phyloP scores from a whole-genome alignment of 2,329 filamentous ascomycete species.

The Fusarium anguioides region DNA sequence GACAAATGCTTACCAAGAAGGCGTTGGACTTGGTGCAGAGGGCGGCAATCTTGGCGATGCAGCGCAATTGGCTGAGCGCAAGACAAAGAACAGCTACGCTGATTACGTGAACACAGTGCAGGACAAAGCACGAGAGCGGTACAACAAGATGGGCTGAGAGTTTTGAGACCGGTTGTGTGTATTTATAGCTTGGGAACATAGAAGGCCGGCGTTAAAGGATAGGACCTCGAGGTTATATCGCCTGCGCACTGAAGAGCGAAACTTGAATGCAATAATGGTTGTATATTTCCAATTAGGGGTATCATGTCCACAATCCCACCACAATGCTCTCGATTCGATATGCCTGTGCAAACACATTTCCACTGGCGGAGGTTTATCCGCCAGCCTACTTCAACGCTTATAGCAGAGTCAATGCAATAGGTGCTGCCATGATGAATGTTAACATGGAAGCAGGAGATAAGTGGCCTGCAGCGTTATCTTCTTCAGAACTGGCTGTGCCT shows the following conservation, averaged over 20 bases:
- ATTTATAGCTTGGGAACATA: not conserved
- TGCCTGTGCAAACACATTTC: not conserved
- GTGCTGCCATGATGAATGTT: slow-evolving; percentile 33
- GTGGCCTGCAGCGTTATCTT: slow-evolving; percentile 35
- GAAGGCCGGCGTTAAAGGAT: slow-evolving; percentile 14
- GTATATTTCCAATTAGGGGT: slow-evolving; percentile 14
- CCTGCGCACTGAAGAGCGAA: not conserved
- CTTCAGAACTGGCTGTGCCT: slow-evolving; percentile 24
- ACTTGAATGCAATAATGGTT: not conserved
- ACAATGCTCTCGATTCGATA: not conserved
- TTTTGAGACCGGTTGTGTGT: not conserved
- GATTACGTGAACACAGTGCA: slow-evolving; percentile 73
- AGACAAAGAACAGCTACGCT: slow-evolving; percentile 68
- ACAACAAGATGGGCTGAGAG: slow-evolving; percentile 62
- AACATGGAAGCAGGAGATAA: slow-evolving; percentile 33
- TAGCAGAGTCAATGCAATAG: slow-evolving; percentile 20
- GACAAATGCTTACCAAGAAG: slow-evolving; percentile 72
- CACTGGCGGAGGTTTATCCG: not conserved
- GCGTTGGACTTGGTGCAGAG: slow-evolving; percentile 76
- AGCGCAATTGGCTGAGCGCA: slow-evolving; percentile 69
- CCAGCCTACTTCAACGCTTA: slow-evolving; percentile 8
- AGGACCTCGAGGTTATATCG: not conserved
- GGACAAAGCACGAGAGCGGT: slow-evolving; percentile 74
- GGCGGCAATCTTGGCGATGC: slow-evolving; percentile 78
- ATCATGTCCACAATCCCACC: slow-evolving; percentile 22